These are phyloP conservation scores for Acorus gramineus DNA, from an alignment of 106 monocot genomes.

Conservation along the genomic window DNA sequence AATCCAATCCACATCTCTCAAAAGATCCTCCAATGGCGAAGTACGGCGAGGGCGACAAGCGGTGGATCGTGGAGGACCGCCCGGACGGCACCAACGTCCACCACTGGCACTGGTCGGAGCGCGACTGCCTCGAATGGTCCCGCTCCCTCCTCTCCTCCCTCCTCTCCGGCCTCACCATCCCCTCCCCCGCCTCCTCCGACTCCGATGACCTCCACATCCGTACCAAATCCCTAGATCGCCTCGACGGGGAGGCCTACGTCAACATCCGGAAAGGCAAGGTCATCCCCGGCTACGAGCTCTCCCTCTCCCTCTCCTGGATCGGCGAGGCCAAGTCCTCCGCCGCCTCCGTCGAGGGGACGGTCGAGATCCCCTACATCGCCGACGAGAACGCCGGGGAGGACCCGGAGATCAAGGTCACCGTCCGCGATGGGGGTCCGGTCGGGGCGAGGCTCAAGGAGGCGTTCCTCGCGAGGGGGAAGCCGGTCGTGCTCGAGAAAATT, in stretches of 20 bases:
- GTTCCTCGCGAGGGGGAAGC: slow-evolving; percentile 59
- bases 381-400: slow-evolving; percentile 97
- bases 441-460: slow-evolving; percentile 63
- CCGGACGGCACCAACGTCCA: too few species aligned
- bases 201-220: too few species aligned
- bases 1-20: too few species aligned
- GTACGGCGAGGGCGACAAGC: too few species aligned
- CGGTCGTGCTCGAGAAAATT: slow-evolving; percentile 57
- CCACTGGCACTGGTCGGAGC: too few species aligned
- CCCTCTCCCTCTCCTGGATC: slow-evolving; percentile 62
- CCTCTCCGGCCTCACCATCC: too few species aligned
- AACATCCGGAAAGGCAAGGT: slow-evolving; percentile 96
- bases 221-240: too few species aligned
- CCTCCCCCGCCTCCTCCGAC: too few species aligned
- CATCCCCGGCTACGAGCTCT: slow-evolving; percentile 95
- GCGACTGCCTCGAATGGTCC: too few species aligned
- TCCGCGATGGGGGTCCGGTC: slow-evolving; percentile 46
- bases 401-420: slow-evolving; percentile 55
- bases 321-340: slow-evolving; percentile 21
- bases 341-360: slow-evolving; percentile 22
- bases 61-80: too few species aligned
- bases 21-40: too few species aligned
- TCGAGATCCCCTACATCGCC: slow-evolving; percentile 86
- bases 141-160: too few species aligned
- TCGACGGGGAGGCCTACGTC: slow-evolving; percentile 75